A percentile compares a stretch with the other conserved stretches of the same genome.
Evolutionary conservation across 148 eudicot species (phyloP).

Genomic region (Talinum fruticosum): DNA sequence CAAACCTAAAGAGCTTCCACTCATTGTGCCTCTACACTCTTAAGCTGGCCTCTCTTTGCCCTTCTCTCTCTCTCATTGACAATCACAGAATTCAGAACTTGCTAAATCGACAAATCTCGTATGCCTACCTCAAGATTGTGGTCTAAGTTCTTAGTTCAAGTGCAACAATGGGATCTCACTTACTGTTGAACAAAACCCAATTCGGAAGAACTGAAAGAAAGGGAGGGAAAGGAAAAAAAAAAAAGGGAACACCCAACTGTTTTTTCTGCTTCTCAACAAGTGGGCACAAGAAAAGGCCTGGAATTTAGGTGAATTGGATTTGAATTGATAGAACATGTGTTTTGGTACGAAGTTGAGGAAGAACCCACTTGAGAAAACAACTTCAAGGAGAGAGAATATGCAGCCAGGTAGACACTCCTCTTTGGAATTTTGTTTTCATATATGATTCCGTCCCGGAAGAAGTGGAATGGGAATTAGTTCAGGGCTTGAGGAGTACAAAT

Average conservation of each 20-base stretch:
- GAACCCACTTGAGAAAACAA: conserved; percentile 20
- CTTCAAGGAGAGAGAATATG: background rate
- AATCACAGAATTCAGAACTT: background rate
- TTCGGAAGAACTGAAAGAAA: background rate
- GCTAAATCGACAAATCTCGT: background rate
- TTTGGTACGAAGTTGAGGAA: conserved; percentile 3
- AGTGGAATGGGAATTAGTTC: too few species aligned
- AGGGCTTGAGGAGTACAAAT: background rate
- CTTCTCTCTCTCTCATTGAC: background rate
- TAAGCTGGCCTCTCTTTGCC: conserved; percentile 51
- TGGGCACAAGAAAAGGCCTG: conserved; percentile 16
- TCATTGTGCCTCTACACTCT: conserved; percentile 61
- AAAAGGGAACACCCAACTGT: background rate
- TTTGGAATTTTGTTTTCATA: too few species aligned
- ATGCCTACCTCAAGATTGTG: background rate
- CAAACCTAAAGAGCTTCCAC: conserved; percentile 55
- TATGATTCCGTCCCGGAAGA: too few species aligned
- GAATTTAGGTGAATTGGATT: conserved; percentile 11
- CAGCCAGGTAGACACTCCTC: too few species aligned
- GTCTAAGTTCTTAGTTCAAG: background rate
- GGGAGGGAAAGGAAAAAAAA: too few species aligned
- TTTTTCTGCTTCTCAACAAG: conserved; percentile 6
- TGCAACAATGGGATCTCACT: background rate
- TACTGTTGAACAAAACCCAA: background rate
- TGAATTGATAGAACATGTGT: conserved; percentile 3